Conservation (phyloP, 495 filamentous ascomycete genomes). For the Acidiella bohemica region DNA sequence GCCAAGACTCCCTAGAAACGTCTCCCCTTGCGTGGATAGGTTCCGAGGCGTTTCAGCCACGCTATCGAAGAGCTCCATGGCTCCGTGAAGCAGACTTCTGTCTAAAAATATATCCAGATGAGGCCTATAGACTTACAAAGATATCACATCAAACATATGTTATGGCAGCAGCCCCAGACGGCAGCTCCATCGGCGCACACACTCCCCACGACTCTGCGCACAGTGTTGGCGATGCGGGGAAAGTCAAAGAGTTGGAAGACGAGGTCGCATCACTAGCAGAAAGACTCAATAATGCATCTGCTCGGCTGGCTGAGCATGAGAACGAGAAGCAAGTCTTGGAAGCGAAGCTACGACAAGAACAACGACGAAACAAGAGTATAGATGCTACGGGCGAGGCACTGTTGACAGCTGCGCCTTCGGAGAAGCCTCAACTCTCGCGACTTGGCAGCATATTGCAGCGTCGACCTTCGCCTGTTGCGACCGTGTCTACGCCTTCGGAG, state of each 20-base stretch:
- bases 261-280: constrained; percentile 61
- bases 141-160: too few relatives aligned
- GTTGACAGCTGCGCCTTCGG: constrained; percentile 2
- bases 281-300: constrained; percentile 65
- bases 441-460: constrained; percentile 15
- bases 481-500: too few relatives aligned
- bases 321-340: constrained; percentile 64
- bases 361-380: constrained; percentile 1
- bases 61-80: too few relatives aligned
- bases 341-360: constrained; percentile 21
- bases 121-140: too few relatives aligned
- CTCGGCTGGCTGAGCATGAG: constrained; percentile 75
- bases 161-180: too few relatives aligned
- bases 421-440: constrained; percentile 9
- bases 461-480: constrained; percentile 11
- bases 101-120: too few relatives aligned
- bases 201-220: not conserved
- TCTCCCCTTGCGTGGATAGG: too few relatives aligned
- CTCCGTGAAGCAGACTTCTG: too few relatives aligned
- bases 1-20: too few relatives aligned
- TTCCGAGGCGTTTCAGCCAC: too few relatives aligned
- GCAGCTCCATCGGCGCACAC: not conserved
- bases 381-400: constrained; percentile 1
- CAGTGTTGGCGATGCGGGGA: constrained; percentile 18
- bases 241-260: constrained; percentile 68